phyloP scores from a whole-genome alignment of 441 rosid species.

The Erodium chrysanthum region DNA sequence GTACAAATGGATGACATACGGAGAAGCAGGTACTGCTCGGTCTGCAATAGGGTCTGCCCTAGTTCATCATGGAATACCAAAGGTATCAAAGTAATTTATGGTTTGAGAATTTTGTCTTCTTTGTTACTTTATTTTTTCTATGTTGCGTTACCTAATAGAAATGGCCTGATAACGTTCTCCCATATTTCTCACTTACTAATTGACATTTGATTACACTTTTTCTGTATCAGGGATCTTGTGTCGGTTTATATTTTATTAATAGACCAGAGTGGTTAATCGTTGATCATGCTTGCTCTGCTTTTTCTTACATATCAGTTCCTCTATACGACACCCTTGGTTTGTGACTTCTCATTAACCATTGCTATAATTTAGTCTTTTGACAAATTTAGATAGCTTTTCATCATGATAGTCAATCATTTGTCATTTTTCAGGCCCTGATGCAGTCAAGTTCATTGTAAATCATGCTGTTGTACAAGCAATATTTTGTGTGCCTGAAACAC shows the following conservation, averaged over 20 bases:
- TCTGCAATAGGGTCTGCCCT: conserved; percentile 81
- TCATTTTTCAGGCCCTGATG: conserved; percentile 71
- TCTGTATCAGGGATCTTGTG: conserved; percentile 53
- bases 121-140: conserved; percentile 8
- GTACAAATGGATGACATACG: conserved; percentile 97
- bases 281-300: conserved; percentile 95
- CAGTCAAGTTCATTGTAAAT: conserved; percentile 74
- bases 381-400: not conserved
- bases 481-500: conserved; percentile 82
- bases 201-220: conserved; percentile 9
- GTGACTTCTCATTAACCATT: conserved; percentile 17
- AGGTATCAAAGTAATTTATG: conserved; percentile 25
- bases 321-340: conserved; percentile 92
- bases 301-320: conserved; percentile 85
- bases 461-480: conserved; percentile 79
- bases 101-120: not conserved
- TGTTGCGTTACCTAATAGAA: not conserved
- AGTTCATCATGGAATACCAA: conserved; percentile 54
- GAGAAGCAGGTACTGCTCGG: conserved; percentile 87
- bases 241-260: conserved; percentile 88
- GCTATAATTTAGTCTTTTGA: conserved; percentile 16
- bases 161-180: not conserved
- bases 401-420: conserved; percentile 10
- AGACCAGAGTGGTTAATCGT: conserved; percentile 90
- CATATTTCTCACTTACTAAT: conserved; percentile 14